Evolutionary conservation across 805 yeast genomes (phyloP), one percentile per base, ranked within the genome.

Genomic region (Zygoascus biomembranicola): DNA sequence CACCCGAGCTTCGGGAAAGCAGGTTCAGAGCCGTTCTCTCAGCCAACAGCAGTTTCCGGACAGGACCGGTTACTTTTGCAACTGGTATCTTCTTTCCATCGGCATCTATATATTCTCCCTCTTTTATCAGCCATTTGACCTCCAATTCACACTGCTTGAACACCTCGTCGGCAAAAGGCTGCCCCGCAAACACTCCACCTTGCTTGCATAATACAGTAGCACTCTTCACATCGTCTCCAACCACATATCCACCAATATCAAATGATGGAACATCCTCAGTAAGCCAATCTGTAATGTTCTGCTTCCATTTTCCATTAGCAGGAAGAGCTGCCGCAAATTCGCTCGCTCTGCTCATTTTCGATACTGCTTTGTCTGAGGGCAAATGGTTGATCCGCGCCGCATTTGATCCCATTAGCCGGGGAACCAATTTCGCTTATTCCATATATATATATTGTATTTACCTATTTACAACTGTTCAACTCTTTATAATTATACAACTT

Each of bases 181-280:
- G 80, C 32, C 98, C 97, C 43, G 88, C 80, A 5, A 92, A 71
- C 5, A 88, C 74, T 26, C 97, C 97, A 43, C 76, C 73, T 55
- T 84, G 84, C 69, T 90, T 90, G 75, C 95, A 86, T 70, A 79
- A 85, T 44, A 90, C 73, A 1, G 87, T 81, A 1, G 96, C 97
- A 2, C 81, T 73, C 63, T 87, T 85, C 2, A 61, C 60, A 45
- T 77, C 83, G 52, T 77, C 77, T 11, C 98, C 97, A n/a, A 92
- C 98, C 1, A 92, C 98, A 63, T 73, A 88, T 1, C 97, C 98
- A 35, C 98, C 98, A 62, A 84, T 86, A 67, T 90, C 98, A 62
- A 92, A 92, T 0, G 95, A 81, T 1, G 98, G 97, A 14, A 87
- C 92, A 63, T 90, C 98, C 64, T 90, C 98, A 5, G 79, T 73